Evolutionary conservation across 2,329 filamentous ascomycete species (phyloP).

Genomic region (Neurospora crassa): DNA sequence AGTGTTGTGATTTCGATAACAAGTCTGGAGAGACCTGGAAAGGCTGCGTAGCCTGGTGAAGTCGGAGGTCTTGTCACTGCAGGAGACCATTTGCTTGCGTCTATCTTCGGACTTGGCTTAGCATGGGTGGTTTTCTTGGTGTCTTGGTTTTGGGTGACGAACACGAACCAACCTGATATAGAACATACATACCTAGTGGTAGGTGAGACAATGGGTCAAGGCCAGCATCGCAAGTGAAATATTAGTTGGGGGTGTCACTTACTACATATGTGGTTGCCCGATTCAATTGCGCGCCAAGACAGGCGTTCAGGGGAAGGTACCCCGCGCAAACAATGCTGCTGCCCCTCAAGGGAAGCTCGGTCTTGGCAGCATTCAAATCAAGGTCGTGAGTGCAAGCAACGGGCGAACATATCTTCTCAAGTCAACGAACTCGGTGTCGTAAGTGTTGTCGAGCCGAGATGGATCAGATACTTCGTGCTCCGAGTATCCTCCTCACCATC

Average conservation of each 20-base stretch:
- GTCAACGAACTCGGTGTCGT: background rate
- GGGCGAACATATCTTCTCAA: background rate
- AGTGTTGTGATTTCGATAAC: background rate
- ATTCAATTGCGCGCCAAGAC: background rate
- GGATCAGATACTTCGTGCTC: background rate
- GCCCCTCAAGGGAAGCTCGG: background rate
- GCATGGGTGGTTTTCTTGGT: background rate
- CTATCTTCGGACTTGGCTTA: background rate
- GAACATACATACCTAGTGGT: background rate
- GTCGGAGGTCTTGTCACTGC: background rate
- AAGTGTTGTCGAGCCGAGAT: background rate
- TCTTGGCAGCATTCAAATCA: background rate
- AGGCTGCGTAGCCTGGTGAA: too few species aligned
- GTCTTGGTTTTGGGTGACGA: background rate
- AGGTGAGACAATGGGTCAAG: background rate
- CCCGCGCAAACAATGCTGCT: background rate
- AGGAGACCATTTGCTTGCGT: background rate
- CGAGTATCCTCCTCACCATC: background rate
- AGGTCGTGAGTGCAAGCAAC: background rate
- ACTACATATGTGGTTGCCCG: too few species aligned
- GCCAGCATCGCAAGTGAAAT: background rate
- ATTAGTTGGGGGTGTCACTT: background rate
- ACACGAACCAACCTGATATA: background rate
- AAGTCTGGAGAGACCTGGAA: background rate
- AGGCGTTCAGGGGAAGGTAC: background rate